Base-by-base conservation (phyloP, 2,329 filamentous ascomycete species). In the Fusarium pilosicola region DNA sequence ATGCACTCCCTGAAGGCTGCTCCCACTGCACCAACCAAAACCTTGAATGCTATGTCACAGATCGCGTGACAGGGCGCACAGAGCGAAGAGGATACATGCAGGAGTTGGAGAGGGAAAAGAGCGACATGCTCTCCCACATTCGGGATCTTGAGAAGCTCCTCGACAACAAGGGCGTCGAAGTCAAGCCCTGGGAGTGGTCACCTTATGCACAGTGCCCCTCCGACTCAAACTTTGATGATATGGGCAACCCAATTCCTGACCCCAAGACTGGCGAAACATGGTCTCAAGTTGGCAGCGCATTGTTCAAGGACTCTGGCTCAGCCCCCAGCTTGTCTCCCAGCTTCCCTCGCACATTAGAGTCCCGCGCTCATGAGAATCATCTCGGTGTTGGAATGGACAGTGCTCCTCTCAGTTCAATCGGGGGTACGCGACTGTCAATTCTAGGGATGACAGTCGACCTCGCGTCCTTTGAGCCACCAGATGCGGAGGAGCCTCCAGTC, bases 1-100 rank as follows among this genome's bases (percentile, higher is more conserved):
- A 97, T 84, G 92, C 91, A 61, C 86, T 93, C 45, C 90, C 92
- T 38, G 92, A 93, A 74, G 94, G 94, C 71, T 97, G 94, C 84
- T 94, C 93, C 70, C 92, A 94, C 77, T 97, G 94, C 84, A 85
- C 90, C 76, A 91, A 92, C 81, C 93, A 93, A 80, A 91, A 90
- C 73, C 90, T 93, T 76, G 89, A 93, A 79, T 97, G 94, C 84
- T 92, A 90, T 83, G 95, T 95, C 61, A 97, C 94, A 65, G 94
- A 97, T 81, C 91, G 94, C 76, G 94, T 96, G 79, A 95, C 93
- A 7, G 93, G 94, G 66, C 91, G 93, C 71, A 94, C 94, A 57
- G 92, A 93, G 68, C 90, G 91, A 65, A 88, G 94, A 76, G 94
- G 94, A 60, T 94, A 96, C 78, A 86, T 93, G 73, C 92, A 95